phyloP scores from a whole-genome alignment of 305 asterid genomes.

The Lippia alba region DNA sequence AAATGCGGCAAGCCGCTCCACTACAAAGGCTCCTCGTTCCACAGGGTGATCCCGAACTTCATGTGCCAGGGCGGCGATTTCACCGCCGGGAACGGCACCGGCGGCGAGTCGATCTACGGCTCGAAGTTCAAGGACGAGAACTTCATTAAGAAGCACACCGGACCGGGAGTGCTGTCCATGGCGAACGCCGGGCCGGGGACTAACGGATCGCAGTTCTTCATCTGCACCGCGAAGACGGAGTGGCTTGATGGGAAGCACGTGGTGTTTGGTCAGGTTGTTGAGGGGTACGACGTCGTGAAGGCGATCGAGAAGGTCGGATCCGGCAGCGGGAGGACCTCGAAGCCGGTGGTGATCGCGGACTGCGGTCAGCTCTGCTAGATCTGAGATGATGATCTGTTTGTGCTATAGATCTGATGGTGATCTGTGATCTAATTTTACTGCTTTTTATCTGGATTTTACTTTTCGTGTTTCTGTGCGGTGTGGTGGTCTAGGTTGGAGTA shows the following conservation, averaged over 20 bases:
- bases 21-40: constrained; percentile 70
- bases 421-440: constrained; percentile 30
- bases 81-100: constrained; percentile 78
- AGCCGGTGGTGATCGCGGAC: constrained; percentile 60
- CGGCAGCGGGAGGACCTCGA: constrained; percentile 47
- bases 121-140: constrained; percentile 66
- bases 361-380: constrained; percentile 64
- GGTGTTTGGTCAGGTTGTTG: constrained; percentile 73
- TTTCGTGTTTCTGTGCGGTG: neutral
- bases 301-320: constrained; percentile 73
- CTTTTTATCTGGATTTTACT: neutral
- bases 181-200: constrained; percentile 74
- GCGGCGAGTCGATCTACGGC: constrained; percentile 75
- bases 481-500: neutral
- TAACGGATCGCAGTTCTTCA: constrained; percentile 71
- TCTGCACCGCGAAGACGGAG: constrained; percentile 67
- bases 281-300: constrained; percentile 58
- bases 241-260: constrained; percentile 83
- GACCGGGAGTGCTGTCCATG: constrained; percentile 69
- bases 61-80: constrained; percentile 85
- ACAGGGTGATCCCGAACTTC: constrained; percentile 72
- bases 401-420: constrained; percentile 49
- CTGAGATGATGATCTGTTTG: constrained; percentile 45
- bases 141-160: constrained; percentile 72
- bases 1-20: constrained; percentile 68